Percentiles rank a stretch among this genome's conserved stretches.
These are phyloP conservation scores for Pisolithus sp. DNA, from an alignment of 768 basidiomycete genomes.

Conservation along the genomic window DNA sequence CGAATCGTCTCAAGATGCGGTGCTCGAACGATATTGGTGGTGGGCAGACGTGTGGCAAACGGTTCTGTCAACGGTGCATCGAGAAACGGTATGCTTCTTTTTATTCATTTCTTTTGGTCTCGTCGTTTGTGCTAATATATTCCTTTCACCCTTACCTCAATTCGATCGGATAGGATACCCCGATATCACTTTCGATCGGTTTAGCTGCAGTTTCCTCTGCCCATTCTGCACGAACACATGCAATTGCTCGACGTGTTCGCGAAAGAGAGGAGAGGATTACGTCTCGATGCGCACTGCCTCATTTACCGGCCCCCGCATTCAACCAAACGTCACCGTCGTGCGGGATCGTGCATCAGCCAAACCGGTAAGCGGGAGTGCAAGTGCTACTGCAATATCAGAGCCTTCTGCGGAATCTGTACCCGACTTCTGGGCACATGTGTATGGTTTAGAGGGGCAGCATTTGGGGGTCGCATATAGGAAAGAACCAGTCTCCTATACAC, in stretches of 20 bases:
- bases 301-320: conserved; percentile 16
- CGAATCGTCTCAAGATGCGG: conserved; percentile 28
- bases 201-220: conserved; percentile 31
- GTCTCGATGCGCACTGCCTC: conserved; percentile 26
- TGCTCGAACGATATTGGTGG: conserved; percentile 22
- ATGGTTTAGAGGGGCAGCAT: conserved; percentile 23
- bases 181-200: conserved; percentile 30
- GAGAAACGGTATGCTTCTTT: conserved; percentile 22
- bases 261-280: conserved; percentile 42
- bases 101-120: not conserved
- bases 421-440: conserved; percentile 31
- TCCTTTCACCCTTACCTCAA: not conserved
- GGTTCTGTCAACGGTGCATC: conserved; percentile 32
- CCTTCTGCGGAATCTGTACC: not conserved
- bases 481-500: not conserved
- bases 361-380: not conserved
- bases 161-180: conserved; percentile 29
- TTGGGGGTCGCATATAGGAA: conserved; percentile 17
- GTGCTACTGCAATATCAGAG: conserved; percentile 3
- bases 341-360: conserved; percentile 9
- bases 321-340: conserved; percentile 18
- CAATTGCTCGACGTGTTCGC: conserved; percentile 42
- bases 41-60: conserved; percentile 23
- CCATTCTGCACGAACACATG: conserved; percentile 41
- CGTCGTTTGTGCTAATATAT: not conserved